Evolutionary conservation across 768 basidiomycete genomes (phyloP).

Genomic region (Wakefieldia striispora): DNA sequence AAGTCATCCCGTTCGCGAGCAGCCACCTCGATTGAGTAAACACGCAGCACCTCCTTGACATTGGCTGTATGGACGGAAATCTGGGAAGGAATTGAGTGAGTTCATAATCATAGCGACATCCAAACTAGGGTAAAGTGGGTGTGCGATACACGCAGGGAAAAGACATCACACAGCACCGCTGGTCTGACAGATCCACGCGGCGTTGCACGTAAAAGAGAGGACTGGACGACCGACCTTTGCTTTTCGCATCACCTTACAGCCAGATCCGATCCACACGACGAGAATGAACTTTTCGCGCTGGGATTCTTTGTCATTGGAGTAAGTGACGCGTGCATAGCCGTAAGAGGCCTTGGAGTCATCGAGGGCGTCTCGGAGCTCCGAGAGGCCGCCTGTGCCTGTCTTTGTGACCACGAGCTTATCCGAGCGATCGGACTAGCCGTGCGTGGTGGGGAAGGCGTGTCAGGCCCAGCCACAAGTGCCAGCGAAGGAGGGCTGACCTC

Average conservation of each 20-base stretch:
- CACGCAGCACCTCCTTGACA: conserved; percentile 77
- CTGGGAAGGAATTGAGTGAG: conserved; percentile 40
- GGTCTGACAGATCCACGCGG: conserved; percentile 16
- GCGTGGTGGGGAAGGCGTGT: conserved; percentile 19
- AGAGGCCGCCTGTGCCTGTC: conserved; percentile 78
- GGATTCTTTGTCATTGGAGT: conserved; percentile 84
- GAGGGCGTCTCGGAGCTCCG: conserved; percentile 70
- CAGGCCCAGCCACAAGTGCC: conserved; percentile 1
- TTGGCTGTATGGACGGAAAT: conserved; percentile 90
- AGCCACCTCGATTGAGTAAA: conserved; percentile 84
- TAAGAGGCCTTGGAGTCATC: conserved; percentile 77
- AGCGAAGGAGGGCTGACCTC: conserved; percentile 46
- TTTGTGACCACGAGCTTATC: conserved; percentile 77
- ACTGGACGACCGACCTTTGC: conserved; percentile 62
- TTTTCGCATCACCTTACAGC: conserved; percentile 88
- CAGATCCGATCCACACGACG: conserved; percentile 78
- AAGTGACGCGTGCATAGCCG: conserved; percentile 81
- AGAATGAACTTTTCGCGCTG: conserved; percentile 87
- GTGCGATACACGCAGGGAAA: conserved; percentile 22
- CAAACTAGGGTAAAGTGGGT: conserved; percentile 23
- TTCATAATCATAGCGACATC: conserved; percentile 26
- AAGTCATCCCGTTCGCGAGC: conserved; percentile 83
- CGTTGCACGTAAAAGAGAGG: conserved; percentile 17
- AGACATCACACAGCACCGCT: conserved; percentile 5
- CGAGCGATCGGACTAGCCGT: conserved; percentile 60